Conservation (phyloP, 352 stramenopile species). For the Globisporangium camurandrum region DNA sequence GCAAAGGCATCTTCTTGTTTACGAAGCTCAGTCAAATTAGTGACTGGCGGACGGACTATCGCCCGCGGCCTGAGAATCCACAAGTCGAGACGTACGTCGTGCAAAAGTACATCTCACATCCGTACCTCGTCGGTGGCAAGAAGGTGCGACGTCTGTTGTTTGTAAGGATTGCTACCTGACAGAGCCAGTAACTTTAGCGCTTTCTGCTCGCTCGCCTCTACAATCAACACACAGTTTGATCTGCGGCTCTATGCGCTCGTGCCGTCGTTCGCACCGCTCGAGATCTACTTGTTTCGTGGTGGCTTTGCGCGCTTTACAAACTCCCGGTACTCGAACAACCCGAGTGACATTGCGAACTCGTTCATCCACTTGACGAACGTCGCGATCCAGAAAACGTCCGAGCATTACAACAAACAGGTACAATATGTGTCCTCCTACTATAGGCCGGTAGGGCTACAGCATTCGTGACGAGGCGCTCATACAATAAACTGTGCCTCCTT, state of each 20-base stretch:
- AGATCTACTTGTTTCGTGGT: conserved; percentile 88
- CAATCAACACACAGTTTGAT: conserved; percentile 62
- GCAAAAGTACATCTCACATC: conserved; percentile 91
- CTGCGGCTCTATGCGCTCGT: conserved; percentile 91
- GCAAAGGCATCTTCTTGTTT: conserved; percentile 94
- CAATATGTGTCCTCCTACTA: neutral
- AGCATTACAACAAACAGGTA: conserved; percentile 89
- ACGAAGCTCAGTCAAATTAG: conserved; percentile 91
- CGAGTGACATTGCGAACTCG: conserved; percentile 84
- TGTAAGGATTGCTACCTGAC: too few relatives aligned
- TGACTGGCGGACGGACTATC: conserved; percentile 89
- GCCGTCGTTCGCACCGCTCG: conserved; percentile 86
- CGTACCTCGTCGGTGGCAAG: conserved; percentile 91
- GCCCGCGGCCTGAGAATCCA: conserved; percentile 66
- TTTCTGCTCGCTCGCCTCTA: too few relatives aligned
- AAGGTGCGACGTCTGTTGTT: conserved; percentile 76
- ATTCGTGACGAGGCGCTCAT: too few relatives aligned
- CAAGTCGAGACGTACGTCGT: conserved; percentile 91
- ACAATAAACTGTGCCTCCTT: neutral
- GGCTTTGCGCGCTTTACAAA: conserved; percentile 91
- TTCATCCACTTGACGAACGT: conserved; percentile 95
- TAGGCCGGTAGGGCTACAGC: neutral
- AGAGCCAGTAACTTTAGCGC: too few relatives aligned
- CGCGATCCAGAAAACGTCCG: conserved; percentile 91
- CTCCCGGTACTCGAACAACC: conserved; percentile 86